These are phyloP conservation scores for Gomphus bonarii DNA, from an alignment of 1,284 basidiomycete species.

Conservation along the genomic window DNA sequence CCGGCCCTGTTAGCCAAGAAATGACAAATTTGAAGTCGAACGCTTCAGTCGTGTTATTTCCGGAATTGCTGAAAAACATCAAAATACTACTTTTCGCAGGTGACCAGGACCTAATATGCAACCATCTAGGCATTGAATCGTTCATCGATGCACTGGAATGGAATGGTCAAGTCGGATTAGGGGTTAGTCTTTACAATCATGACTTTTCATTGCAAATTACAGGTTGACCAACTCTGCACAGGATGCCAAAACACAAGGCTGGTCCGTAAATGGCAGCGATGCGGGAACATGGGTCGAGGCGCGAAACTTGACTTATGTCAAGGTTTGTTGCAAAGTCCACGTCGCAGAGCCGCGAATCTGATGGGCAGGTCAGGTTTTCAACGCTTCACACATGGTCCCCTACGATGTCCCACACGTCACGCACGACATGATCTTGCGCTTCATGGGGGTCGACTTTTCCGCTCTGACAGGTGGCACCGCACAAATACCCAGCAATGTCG, in stretches of 20 bases:
- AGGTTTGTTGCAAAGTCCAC: constrained; percentile 28
- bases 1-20: constrained; percentile 52
- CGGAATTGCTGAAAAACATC: constrained; percentile 68
- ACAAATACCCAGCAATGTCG: constrained; percentile 66
- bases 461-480: constrained; percentile 68
- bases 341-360: background rate
- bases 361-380: constrained; percentile 50
- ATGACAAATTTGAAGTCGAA: constrained; percentile 51
- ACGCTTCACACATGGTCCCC: constrained; percentile 91
- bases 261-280: constrained; percentile 69
- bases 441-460: constrained; percentile 84
- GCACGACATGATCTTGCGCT: constrained; percentile 97
- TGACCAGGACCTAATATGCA: constrained; percentile 95
- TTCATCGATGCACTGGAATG: constrained; percentile 80
- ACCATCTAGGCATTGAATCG: constrained; percentile 83
- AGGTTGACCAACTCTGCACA: constrained; percentile 21
- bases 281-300: constrained; percentile 89
- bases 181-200: constrained; percentile 40
- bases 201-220: background rate
- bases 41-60: constrained; percentile 72
- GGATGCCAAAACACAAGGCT: constrained; percentile 66
- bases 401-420: constrained; percentile 83
- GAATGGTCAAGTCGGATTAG: constrained; percentile 79
- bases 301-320: constrained; percentile 89
- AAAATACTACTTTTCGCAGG: constrained; percentile 90